Conservation (phyloP, 352 stramenopile species). For the Elongisporangium anandrum region DNA sequence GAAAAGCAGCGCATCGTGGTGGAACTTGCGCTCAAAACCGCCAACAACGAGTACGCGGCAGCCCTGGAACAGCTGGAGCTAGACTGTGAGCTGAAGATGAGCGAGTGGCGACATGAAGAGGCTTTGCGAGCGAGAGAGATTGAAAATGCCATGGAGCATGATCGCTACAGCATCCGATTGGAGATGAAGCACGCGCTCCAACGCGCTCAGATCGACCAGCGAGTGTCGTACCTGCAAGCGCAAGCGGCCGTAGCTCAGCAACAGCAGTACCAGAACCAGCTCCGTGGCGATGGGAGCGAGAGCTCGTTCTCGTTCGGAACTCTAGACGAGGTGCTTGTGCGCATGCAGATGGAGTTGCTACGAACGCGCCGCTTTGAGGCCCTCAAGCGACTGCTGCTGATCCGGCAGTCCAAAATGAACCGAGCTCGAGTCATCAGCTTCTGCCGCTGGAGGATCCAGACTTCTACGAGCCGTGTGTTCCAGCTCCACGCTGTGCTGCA, state of each 20-base stretch:
- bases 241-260: constrained; percentile 13
- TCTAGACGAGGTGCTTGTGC: constrained; percentile 58
- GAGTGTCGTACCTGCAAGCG: constrained; percentile 40
- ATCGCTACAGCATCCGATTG: constrained; percentile 59
- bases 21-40: constrained; percentile 37
- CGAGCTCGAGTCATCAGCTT: constrained; percentile 26
- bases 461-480: constrained; percentile 17
- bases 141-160: constrained; percentile 49
- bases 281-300: constrained; percentile 5
- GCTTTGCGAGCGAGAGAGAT: constrained; percentile 47
- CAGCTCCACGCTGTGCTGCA: constrained; percentile 30
- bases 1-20: constrained; percentile 55
- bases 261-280: neutral
- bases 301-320: constrained; percentile 43
- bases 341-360: constrained; percentile 58
- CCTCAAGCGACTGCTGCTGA: constrained; percentile 54
- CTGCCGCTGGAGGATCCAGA: constrained; percentile 35
- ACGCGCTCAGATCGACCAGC: constrained; percentile 58
- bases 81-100: constrained; percentile 42
- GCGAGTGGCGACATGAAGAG: constrained; percentile 52
- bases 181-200: constrained; percentile 62
- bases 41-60: constrained; percentile 38
- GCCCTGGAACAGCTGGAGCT: constrained; percentile 42
- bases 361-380: constrained; percentile 59
- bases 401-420: constrained; percentile 37